phyloP scores from a whole-genome alignment of 2,329 filamentous ascomycete species.

The Dryadomyces sulphureus region DNA sequence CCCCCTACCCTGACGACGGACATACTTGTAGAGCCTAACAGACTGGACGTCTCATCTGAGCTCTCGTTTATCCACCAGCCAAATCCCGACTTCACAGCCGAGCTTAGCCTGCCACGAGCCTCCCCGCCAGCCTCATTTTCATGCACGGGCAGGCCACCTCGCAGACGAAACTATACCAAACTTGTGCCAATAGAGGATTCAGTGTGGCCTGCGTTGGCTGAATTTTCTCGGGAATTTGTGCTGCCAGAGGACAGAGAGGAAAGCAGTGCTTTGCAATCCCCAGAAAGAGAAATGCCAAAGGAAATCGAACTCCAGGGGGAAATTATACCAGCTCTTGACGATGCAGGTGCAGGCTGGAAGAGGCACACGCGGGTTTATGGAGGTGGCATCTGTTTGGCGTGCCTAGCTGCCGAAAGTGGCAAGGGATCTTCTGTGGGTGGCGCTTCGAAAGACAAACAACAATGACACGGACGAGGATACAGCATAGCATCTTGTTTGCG shows the following conservation, averaged over 20 bases:
- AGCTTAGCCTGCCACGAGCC: slow-evolving; percentile 12
- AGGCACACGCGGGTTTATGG: slow-evolving; percentile 45
- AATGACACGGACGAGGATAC: background rate
- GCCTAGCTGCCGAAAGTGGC: slow-evolving; percentile 32
- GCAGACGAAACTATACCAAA: slow-evolving; percentile 28
- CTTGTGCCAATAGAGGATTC: slow-evolving; percentile 17
- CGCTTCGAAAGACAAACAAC: slow-evolving; percentile 20
- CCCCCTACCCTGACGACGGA: slow-evolving; percentile 28
- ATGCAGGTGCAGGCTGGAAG: slow-evolving; percentile 34
- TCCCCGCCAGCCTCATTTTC: background rate
- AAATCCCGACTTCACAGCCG: slow-evolving; percentile 29
- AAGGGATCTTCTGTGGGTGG: slow-evolving; percentile 31
- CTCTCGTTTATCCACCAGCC: slow-evolving; percentile 32
- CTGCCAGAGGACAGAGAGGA: too few relatives aligned
- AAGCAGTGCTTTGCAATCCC: too few relatives aligned
- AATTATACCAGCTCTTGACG: slow-evolving; percentile 32
- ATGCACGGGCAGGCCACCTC: slow-evolving; percentile 11
- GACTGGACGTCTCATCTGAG: slow-evolving; percentile 14
- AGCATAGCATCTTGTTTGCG: background rate
- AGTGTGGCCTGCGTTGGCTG: slow-evolving; percentile 1
- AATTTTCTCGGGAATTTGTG: background rate
- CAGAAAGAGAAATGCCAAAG: background rate
- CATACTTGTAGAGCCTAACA: slow-evolving; percentile 22
- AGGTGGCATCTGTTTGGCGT: slow-evolving; percentile 41
- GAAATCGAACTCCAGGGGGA: slow-evolving; percentile 33